These are phyloP conservation scores for Russula olivacea DNA, from an alignment of 768 basidiomycete genomes.

Conservation along the genomic window DNA sequence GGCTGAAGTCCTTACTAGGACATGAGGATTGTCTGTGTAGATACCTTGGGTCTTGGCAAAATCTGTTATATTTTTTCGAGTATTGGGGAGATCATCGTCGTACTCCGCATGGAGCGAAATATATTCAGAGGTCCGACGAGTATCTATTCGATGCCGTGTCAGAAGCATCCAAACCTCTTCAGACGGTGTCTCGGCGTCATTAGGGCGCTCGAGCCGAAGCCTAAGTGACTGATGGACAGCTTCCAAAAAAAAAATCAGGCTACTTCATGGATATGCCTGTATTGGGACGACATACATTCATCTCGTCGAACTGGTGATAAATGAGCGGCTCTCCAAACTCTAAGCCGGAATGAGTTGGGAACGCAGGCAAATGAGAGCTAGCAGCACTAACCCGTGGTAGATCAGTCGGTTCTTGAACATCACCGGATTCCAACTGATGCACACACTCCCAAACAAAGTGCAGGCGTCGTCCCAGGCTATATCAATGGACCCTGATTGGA, in stretches of 20 bases:
- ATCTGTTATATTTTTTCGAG: background rate
- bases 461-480: conserved; percentile 78
- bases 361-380: background rate
- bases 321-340: conserved; percentile 32
- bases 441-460: conserved; percentile 69
- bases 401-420: conserved; percentile 44
- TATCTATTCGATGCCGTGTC: conserved; percentile 64
- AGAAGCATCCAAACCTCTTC: conserved; percentile 75
- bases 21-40: conserved; percentile 24
- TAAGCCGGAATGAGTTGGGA: conserved; percentile 15
- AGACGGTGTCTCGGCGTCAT: background rate
- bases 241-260: conserved; percentile 23
- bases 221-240: conserved; percentile 39
- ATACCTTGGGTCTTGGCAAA: conserved; percentile 16
- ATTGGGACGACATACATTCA: conserved; percentile 30
- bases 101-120: conserved; percentile 57
- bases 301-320: conserved; percentile 25
- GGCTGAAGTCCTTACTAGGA: conserved; percentile 13
- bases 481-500: conserved; percentile 16
- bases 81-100: conserved; percentile 25
- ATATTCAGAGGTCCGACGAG: conserved; percentile 56
- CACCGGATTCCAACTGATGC: conserved; percentile 80
- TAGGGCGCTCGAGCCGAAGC: conserved; percentile 34
- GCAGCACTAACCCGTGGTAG: conserved; percentile 60
- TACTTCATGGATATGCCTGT: background rate